These are phyloP conservation scores for Neonothopanus nambi DNA, from an alignment of 1,284 basidiomycete genomes.

Conservation along the genomic window DNA sequence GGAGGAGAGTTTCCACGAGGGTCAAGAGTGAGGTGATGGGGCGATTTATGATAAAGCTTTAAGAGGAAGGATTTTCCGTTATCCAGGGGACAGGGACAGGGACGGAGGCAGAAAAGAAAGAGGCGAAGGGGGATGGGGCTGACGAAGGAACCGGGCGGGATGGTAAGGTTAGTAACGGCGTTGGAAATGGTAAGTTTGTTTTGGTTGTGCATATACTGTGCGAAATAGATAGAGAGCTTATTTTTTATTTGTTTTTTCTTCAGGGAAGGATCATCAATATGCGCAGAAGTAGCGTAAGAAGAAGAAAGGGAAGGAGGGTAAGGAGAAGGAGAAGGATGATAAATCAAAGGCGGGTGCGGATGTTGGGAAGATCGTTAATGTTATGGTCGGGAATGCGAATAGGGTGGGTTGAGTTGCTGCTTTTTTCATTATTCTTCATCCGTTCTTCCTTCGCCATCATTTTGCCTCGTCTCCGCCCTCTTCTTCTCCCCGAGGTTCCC, in stretches of 20 bases:
- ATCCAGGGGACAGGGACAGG: conserved; percentile 41
- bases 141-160: conserved; percentile 42
- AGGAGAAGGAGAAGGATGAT: conserved; percentile 31
- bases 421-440: background rate
- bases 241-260: no score
- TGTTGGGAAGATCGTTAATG: conserved; percentile 75
- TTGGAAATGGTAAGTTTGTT: no score
- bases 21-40: conserved; percentile 73
- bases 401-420: conserved; percentile 30
- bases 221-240: no score
- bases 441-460: no score
- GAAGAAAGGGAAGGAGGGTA: conserved; percentile 40
- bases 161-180: no score
- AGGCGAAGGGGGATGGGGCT: no score
- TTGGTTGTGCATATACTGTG: no score
- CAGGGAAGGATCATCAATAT: no score
- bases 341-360: conserved; percentile 49
- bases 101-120: conserved; percentile 36
- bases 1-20: conserved; percentile 67
- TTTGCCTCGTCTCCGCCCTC: no score
- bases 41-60: conserved; percentile 90
- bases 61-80: conserved; percentile 83
- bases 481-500: no score
- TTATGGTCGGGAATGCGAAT: conserved; percentile 74
- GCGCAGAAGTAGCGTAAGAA: conserved; percentile 6